These are phyloP conservation scores for Rosa rugosa DNA, from an alignment of 306 rosid species.

Conservation along the genomic window DNA sequence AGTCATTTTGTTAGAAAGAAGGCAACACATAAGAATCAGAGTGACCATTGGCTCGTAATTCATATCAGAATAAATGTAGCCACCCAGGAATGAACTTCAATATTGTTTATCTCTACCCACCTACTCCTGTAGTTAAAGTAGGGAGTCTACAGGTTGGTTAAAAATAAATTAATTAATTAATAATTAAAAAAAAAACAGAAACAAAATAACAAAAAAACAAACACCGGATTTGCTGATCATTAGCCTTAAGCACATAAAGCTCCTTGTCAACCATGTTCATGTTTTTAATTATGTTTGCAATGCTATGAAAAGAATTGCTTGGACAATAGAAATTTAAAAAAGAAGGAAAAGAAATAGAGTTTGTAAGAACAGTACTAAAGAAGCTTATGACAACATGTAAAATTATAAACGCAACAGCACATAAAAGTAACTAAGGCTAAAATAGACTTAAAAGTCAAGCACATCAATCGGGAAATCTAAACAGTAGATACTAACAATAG, in stretches of 20 bases:
- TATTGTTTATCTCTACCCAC: neutral
- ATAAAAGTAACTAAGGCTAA: slow-evolving; percentile 13
- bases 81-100: neutral
- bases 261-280: neutral
- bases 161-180: neutral
- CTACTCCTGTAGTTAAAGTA: neutral
- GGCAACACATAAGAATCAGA: neutral
- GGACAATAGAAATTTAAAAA: neutral
- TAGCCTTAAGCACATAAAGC: neutral
- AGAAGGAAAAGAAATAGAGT: neutral
- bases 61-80: neutral
- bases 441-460: slow-evolving; percentile 10
- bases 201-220: neutral
- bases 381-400: neutral
- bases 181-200: neutral
- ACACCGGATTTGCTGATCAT: too few relatives aligned
- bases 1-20: neutral
- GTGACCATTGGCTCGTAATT: neutral
- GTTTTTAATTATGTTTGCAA: neutral
- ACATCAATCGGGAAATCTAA: neutral
- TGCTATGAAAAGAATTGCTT: neutral
- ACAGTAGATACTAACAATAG: slow-evolving; percentile 23
- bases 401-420: slow-evolving; percentile 22
- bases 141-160: neutral
- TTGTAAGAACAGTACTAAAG: neutral